Evolutionary conservation across 768 basidiomycete genomes (phyloP).

Genomic region (Tubosaeta sp.): DNA sequence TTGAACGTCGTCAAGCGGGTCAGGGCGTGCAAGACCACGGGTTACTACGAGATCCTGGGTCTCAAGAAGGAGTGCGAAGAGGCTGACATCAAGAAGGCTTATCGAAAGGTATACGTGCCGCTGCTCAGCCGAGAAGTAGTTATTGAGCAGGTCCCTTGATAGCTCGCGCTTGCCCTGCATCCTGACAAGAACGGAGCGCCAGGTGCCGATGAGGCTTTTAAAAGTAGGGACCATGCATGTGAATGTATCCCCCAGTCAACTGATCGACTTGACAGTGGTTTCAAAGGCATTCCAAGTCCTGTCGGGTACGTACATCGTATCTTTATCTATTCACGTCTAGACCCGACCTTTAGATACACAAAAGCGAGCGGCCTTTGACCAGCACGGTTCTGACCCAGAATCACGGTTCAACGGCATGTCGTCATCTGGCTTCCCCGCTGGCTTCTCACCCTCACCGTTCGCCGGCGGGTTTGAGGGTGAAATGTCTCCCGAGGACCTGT

Average conservation of each 20-base stretch:
- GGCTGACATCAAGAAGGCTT: constrained; percentile 86
- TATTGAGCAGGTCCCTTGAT: constrained; percentile 9
- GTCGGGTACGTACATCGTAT: constrained; percentile 48
- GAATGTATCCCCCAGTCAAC: background rate
- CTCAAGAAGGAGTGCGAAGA: constrained; percentile 81
- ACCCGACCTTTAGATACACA: constrained; percentile 57
- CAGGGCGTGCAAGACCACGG: constrained; percentile 76
- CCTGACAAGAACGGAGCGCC: constrained; percentile 96
- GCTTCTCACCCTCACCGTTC: constrained; percentile 50
- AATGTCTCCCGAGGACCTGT: constrained; percentile 91
- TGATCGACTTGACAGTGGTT: constrained; percentile 60
- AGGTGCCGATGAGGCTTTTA: constrained; percentile 98
- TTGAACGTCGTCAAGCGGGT: constrained; percentile 80
- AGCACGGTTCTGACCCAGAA: constrained; percentile 85
- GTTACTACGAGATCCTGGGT: constrained; percentile 90
- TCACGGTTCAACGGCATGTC: constrained; percentile 71
- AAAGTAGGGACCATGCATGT: constrained; percentile 53
- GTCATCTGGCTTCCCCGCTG: constrained; percentile 46
- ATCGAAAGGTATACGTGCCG: constrained; percentile 74
- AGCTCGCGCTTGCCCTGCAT: constrained; percentile 87
- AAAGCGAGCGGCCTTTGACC: constrained; percentile 85
- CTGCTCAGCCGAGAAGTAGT: constrained; percentile 1
- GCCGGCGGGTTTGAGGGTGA: constrained; percentile 68
- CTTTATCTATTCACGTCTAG: constrained; percentile 1
- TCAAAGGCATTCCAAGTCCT: constrained; percentile 96